Evolutionary conservation across 2,329 filamentous ascomycete species (phyloP), one percentile per base, ranked within the genome.

Genomic region (Ceratocystis cubensis): DNA sequence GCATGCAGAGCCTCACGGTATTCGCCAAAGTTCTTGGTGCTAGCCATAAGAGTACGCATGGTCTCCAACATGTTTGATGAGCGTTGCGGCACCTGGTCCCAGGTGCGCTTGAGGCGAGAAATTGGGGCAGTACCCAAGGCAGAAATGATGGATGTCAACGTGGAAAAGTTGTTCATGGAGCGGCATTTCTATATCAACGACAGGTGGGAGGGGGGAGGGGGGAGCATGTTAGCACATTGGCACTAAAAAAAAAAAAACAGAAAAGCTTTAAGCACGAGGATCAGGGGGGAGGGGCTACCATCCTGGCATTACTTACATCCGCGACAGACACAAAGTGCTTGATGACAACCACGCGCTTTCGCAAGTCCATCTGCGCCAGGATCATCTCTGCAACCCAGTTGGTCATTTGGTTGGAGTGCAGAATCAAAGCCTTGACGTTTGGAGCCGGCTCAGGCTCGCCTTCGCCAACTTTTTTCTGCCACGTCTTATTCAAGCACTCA

Each of bases 381-480:
- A 99, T 97, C 94, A 99, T 97, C 76, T 97, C 93, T 37, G 94
- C 94, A 63, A 97, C 94, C 94, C 94, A 99, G 74, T 97, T 99
- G 5, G 94, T 99, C 80, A 99, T 86, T 75, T 97, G 93, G 73
- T 99, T 99, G 0, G 94, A 97, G 77, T 99, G 94, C 64, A 97
- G 80, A 77, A 99, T 99, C 69, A 99, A 82, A 8, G 91, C 89
- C 77, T 97, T 96, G 71, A 99, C 91, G 72, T 99, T 97, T 0
- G 91, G 85, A 8, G 94, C 92, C 44, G 92, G 89, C 72, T 96
- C 91, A 5, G 88, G 83, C 69, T 92, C 88, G 68, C 88, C 87
- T 44, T 92, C 88, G 7, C 79, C 83, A 67, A 95, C 81, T 79
- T 96, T 96, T 82, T 95, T 97, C 76, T 96, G 91, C 94, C 94